Evolutionary conservation across 192 early-diverging fungal species (phyloP).

Genomic region (Backusella circina): DNA sequence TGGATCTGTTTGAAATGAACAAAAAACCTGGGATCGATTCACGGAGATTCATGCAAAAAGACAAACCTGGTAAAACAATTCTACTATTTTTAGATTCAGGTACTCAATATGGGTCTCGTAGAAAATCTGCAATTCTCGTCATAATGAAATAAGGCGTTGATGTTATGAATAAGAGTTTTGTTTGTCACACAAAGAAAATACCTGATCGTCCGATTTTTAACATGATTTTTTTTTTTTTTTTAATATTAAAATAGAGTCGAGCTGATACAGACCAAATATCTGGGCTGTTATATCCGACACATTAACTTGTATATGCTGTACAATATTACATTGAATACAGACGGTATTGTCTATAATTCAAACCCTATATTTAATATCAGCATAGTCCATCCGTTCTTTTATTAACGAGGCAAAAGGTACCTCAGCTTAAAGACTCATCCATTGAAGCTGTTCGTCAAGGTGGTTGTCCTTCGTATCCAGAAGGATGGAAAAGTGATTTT

Average conservation of each 20-base stretch:
- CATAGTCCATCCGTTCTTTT: constrained; percentile 77
- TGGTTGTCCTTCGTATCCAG: constrained; percentile 67
- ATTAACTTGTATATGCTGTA: too few species aligned
- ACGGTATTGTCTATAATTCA: too few species aligned
- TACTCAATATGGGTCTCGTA: background rate
- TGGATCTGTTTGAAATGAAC: background rate
- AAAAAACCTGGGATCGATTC: background rate
- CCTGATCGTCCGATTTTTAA: background rate
- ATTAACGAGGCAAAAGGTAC: constrained; percentile 89
- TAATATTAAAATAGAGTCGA: too few species aligned
- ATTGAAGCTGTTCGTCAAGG: constrained; percentile 80
- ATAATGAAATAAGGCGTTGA: background rate
- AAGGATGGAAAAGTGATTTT: constrained; percentile 61
- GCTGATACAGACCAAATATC: too few species aligned
- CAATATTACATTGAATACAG: too few species aligned
- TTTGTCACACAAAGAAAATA: background rate
- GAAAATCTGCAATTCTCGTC: background rate
- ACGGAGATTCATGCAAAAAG: background rate
- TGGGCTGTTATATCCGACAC: too few species aligned
- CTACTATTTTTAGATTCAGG: background rate
- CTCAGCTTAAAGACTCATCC: constrained; percentile 81
- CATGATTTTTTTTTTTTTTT: background rate
- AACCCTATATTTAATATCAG: constrained; percentile 59
- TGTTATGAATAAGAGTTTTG: too few species aligned
- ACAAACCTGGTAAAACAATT: background rate